phyloP scores from a whole-genome alignment of 2,329 filamentous ascomycete species.

The Gnomoniopsis smithogilvyi region DNA sequence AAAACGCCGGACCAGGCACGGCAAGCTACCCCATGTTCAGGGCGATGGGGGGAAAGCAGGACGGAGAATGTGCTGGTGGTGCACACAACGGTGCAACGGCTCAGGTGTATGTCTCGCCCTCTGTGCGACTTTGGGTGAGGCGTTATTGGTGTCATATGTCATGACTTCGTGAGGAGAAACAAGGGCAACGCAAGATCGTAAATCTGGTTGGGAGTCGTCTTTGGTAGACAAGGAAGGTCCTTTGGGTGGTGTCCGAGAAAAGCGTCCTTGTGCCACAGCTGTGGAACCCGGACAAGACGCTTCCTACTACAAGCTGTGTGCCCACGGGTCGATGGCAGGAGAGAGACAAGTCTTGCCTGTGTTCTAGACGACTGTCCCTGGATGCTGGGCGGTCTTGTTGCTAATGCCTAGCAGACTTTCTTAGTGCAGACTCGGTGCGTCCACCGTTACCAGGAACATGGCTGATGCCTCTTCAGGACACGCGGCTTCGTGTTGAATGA shows the following conservation, averaged over 20 bases:
- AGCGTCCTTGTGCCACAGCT: slow-evolving; percentile 1
- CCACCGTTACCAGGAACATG: background rate
- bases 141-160: background rate
- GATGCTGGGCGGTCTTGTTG: background rate
- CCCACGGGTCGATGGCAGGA: background rate
- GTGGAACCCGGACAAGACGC: slow-evolving; percentile 1
- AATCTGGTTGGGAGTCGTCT: background rate
- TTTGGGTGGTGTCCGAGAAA: background rate
- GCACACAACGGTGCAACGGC: background rate
- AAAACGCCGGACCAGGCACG: too few relatives aligned
- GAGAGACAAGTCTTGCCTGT: background rate
- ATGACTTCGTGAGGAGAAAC: background rate
- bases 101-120: background rate
- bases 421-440: background rate
- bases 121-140: background rate
- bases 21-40: too few relatives aligned
- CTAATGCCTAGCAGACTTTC: background rate
- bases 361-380: background rate
- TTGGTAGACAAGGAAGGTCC: too few relatives aligned
- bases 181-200: background rate
- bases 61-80: background rate
- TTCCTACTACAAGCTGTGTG: background rate
- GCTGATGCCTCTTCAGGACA: background rate
- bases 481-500: too few relatives aligned
- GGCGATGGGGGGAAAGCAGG: background rate